Evolutionary conservation across 2,329 filamentous ascomycete species (phyloP), one percentile per base, ranked within the genome.

Genomic region (Exutisphaerella laricina): DNA sequence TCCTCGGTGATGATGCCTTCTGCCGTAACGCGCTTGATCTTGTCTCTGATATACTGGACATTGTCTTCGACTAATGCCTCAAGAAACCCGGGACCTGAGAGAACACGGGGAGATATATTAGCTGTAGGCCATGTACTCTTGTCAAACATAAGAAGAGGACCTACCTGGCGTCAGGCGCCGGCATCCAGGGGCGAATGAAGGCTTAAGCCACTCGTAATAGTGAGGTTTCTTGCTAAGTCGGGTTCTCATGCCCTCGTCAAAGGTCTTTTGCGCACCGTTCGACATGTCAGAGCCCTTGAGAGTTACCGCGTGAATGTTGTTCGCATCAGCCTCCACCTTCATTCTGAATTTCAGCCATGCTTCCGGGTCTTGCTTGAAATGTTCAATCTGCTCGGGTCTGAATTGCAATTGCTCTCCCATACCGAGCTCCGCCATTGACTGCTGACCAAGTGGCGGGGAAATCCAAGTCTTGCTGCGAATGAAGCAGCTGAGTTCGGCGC

Each of bases 391-490:
- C 25, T 69, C 69, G 0, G 66, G 59, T 0, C 72, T 73, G 58
- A 79, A 79, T 51, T 79, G 75, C 4, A 72, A 58, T 48, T 71
- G 66, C 69, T 68, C 43, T 17, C 61, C 55, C 43, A 70, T 60
- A 2, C 61, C 61, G 16, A 68, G 57, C 30, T 58, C 54, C 33
- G 62, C 55, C 35, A 54, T 51, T 14, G 55, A 51, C 3, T 41
- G 43, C 23, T 62, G 59, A 4, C 46, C 70, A 66, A 43, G 79
- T 74, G 1, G 79, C 68, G 34, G 73, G 70, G 1, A 76, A 63
- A 85, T 77, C 82, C 82, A 86, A 0, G 81, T 84, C 18, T 69
- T 73, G 50, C 75, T 79, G 7, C 81, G 70, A 0, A 74, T 78
- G 50, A 83, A 84, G 60, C 82, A 78, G 48, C 82, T 76, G 0